A percentile compares a stretch with the other conserved stretches of the same genome.
Evolutionary conservation across 1,284 basidiomycete genomes (phyloP).

Genomic region (Apiotrichum gracile): DNA sequence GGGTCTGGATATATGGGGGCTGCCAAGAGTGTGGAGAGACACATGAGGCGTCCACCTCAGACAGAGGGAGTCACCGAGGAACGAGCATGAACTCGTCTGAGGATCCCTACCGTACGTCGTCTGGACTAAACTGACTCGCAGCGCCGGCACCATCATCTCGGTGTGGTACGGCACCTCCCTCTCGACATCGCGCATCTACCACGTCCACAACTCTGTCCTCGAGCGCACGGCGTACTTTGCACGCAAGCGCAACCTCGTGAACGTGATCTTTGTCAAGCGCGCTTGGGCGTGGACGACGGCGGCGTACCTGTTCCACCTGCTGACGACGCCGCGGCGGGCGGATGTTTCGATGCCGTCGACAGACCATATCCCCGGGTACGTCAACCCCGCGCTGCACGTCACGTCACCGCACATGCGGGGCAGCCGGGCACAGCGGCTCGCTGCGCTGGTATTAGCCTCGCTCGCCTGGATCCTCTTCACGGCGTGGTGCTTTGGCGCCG

Average conservation of each 20-base stretch:
- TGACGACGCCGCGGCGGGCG: conserved; percentile 18
- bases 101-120: no score
- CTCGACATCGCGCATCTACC: conserved; percentile 36
- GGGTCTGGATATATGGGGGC: no score
- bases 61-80: no score
- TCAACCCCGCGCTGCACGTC: conserved; percentile 47
- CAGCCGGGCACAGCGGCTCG: conserved; percentile 50
- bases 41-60: no score
- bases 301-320: conserved; percentile 54
- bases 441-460: conserved; percentile 62
- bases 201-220: conserved; percentile 50
- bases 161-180: conserved; percentile 55
- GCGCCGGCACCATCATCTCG: conserved; percentile 48
- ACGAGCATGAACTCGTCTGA: no score
- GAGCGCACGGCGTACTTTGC: conserved; percentile 61
- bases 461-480: conserved; percentile 69
- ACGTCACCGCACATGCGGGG: conserved; percentile 45
- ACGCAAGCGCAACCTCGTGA: conserved; percentile 72
- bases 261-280: conserved; percentile 80
- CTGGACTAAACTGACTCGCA: conserved; percentile 13
- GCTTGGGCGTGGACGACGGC: conserved; percentile 86
- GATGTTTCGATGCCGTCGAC: not conserved
- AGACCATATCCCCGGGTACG: not conserved
- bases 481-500: conserved; percentile 87
- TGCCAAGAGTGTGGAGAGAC: no score